Evolutionary conservation across 2,329 filamentous ascomycete species (phyloP).

Genomic region (Penicillium hordei): DNA sequence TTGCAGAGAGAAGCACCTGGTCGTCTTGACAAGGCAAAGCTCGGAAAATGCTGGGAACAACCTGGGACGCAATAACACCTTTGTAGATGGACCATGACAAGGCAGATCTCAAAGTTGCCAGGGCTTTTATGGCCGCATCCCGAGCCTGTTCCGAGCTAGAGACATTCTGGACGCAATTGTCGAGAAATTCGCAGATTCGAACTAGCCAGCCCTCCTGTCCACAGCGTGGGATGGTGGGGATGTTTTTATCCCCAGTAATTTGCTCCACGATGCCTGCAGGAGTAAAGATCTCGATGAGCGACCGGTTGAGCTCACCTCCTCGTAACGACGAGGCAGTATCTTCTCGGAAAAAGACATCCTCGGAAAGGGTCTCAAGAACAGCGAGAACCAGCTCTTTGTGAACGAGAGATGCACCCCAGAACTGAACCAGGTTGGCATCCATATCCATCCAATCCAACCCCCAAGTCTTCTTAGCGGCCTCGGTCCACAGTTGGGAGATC

Average conservation of each 20-base stretch:
- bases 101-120: constrained; percentile 74
- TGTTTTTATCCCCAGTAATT: constrained; percentile 71
- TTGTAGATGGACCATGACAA: constrained; percentile 87
- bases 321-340: constrained; percentile 81
- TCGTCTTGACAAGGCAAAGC: constrained; percentile 69
- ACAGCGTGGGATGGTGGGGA: constrained; percentile 67
- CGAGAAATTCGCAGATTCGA: constrained; percentile 72
- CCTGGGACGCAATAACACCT: constrained; percentile 70
- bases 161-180: constrained; percentile 67
- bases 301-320: constrained; percentile 79
- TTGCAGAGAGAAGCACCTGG: constrained; percentile 71
- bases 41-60: constrained; percentile 68
- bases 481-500: constrained; percentile 89
- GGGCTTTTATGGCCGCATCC: constrained; percentile 70
- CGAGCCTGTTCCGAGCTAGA: constrained; percentile 67
- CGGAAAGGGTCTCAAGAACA: constrained; percentile 85
- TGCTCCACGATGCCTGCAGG: constrained; percentile 72
- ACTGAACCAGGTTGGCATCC: constrained; percentile 76
- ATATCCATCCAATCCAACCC: constrained; percentile 91
- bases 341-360: constrained; percentile 90
- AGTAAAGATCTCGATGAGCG: constrained; percentile 91
- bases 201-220: constrained; percentile 85
- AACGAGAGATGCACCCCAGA: constrained; percentile 67
- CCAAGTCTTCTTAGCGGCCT: constrained; percentile 91
- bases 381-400: constrained; percentile 87